Percentiles rank a stretch among this genome's conserved stretches.
Conservation (phyloP, 345 rosid species). For the Zanthoxylum bungeanum region DNA sequence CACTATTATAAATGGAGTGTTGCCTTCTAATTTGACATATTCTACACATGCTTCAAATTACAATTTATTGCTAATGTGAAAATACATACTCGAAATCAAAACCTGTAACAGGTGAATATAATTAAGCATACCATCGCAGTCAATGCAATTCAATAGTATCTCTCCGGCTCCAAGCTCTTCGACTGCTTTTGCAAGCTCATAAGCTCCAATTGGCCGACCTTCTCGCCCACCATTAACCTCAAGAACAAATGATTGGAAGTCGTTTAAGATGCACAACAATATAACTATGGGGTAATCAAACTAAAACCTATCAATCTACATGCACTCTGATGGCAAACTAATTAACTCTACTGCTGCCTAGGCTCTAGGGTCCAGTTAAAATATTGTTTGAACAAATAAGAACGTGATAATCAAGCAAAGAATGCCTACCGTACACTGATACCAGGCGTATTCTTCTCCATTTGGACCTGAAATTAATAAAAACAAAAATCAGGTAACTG, state of each 20-base stretch:
- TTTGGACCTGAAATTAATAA: constrained; percentile 58
- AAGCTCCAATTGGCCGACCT: constrained; percentile 95
- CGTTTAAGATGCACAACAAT: constrained; percentile 6
- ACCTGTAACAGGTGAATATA: neutral
- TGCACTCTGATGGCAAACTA: neutral
- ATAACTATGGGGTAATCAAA: neutral
- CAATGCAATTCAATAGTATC: constrained; percentile 90
- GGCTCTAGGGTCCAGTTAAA: neutral
- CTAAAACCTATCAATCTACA: neutral
- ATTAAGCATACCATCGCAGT: constrained; percentile 72
- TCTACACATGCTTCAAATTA: neutral
- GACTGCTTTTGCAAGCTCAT: constrained; percentile 94
- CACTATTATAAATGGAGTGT: neutral
- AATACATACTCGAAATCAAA: neutral
- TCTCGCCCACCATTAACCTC: constrained; percentile 98
- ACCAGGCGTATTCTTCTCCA: constrained; percentile 97
- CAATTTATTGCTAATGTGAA: neutral
- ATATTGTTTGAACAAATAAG: neutral
- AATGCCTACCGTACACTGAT: constrained; percentile 87
- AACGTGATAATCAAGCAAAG: constrained; percentile 4
- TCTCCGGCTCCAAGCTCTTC: constrained; percentile 98
- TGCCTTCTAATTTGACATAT: neutral
- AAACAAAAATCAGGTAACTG: neutral
- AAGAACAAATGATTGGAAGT: constrained; percentile 6
- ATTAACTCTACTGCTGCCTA: neutral